Evolutionary conservation across 164 flowering plant species (phyloP).

Genomic region (Nelumbo lutea): DNA sequence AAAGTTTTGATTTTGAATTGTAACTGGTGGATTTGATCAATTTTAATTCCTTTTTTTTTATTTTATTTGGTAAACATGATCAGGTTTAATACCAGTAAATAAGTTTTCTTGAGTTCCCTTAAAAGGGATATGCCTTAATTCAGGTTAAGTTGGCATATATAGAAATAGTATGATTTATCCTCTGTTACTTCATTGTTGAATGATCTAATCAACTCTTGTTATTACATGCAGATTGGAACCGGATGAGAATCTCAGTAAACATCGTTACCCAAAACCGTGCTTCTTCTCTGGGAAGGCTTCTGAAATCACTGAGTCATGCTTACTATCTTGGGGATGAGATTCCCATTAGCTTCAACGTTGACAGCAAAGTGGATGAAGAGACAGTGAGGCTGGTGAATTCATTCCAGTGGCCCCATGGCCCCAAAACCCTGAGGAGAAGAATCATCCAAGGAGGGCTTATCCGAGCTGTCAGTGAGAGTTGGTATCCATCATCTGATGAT

Average conservation of each 20-base stretch:
- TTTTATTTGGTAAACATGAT: no score
- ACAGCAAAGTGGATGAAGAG: constrained; percentile 81
- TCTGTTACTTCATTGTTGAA: not conserved
- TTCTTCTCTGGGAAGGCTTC: constrained; percentile 65
- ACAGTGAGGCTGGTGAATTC: constrained; percentile 56
- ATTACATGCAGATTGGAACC: constrained; percentile 78
- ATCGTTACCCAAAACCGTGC: constrained; percentile 90
- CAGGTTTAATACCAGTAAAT: not conserved
- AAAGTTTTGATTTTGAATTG: no score
- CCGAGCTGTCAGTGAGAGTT: constrained; percentile 96
- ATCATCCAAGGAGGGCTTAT: constrained; percentile 97
- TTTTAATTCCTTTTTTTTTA: no score
- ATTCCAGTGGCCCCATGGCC: constrained; percentile 91
- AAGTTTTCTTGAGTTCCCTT: not conserved
- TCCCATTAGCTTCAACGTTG: constrained; percentile 89
- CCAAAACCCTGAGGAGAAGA: constrained; percentile 69
- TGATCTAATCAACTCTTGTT: constrained; percentile 2
- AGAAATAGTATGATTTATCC: not conserved
- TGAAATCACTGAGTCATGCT: constrained; percentile 69
- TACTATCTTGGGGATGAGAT: constrained; percentile 80
- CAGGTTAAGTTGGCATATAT: no score
- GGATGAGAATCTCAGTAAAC: constrained; percentile 74
- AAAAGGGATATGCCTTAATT: not conserved
- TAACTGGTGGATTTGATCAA: no score
- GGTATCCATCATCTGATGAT: constrained; percentile 92